A percentile compares a stretch with the other conserved stretches of the same genome.
Conservation (phyloP, 1,284 basidiomycete genomes). For the Ustilago curta region DNA sequence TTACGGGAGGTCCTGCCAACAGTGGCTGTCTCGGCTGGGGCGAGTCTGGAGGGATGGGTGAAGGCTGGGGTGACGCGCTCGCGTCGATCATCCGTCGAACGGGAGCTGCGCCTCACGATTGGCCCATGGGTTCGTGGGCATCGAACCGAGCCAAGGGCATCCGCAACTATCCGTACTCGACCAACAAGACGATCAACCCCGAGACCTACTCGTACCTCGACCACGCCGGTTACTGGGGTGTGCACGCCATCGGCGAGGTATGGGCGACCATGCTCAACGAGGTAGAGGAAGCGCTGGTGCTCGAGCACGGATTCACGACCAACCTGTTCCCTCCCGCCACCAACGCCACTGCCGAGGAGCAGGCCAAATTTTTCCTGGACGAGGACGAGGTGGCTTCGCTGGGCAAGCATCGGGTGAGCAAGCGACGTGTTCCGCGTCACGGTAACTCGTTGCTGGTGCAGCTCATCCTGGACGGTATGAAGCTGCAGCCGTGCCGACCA, state of each 20-base stretch:
- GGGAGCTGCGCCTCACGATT: slow-evolving; percentile 69
- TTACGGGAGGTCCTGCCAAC: slow-evolving; percentile 93
- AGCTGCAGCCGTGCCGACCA: slow-evolving; percentile 90
- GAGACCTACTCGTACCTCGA: slow-evolving; percentile 96
- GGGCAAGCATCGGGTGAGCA: slow-evolving; percentile 72
- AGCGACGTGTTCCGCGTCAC: slow-evolving; percentile 83
- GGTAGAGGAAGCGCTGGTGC: slow-evolving; percentile 56
- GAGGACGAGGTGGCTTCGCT: slow-evolving; percentile 52
- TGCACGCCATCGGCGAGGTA: slow-evolving; percentile 89
- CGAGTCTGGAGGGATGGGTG: slow-evolving; percentile 91
- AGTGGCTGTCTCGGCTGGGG: slow-evolving; percentile 89
- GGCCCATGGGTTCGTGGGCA: slow-evolving; percentile 92
- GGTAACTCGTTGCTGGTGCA: slow-evolving; percentile 89
- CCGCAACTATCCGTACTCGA: slow-evolving; percentile 77
- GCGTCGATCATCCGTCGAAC: slow-evolving; percentile 77
- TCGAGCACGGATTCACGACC: slow-evolving; percentile 55
- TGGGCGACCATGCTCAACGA: slow-evolving; percentile 94
- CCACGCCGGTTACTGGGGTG: slow-evolving; percentile 77
- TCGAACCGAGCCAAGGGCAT: slow-evolving; percentile 83
- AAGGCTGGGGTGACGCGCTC: slow-evolving; percentile 80
- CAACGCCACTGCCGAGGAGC: slow-evolving; percentile 47
- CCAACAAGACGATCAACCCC: slow-evolving; percentile 82
- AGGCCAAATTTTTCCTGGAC: slow-evolving; percentile 49
- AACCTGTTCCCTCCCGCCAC: slow-evolving; percentile 54
- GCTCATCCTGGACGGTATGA: slow-evolving; percentile 91